Evolutionary conservation across 192 early-diverging fungal species (phyloP).

Genomic region (Rhizoclosmatium sp.): DNA sequence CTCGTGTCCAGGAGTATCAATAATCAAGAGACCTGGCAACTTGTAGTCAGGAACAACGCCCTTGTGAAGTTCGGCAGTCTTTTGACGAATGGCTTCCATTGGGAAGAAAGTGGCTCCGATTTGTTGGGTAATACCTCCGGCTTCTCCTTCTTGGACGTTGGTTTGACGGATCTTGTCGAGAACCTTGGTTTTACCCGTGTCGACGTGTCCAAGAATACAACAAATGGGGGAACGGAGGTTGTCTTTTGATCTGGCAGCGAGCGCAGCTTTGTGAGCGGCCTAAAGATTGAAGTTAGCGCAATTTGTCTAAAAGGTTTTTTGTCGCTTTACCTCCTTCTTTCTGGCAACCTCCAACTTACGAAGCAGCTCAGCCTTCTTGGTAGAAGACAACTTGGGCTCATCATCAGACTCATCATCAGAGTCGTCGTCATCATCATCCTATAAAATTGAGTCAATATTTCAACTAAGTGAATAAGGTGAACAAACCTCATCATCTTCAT

Average conservation of each 20-base stretch:
- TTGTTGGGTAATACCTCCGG: slow-evolving; percentile 99
- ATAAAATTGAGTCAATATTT: neutral
- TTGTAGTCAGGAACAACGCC: slow-evolving; percentile 73
- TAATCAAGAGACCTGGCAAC: slow-evolving; percentile 91
- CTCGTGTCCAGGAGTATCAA: slow-evolving; percentile 99
- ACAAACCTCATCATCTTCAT: slow-evolving; percentile 34
- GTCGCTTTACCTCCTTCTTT: slow-evolving; percentile 60
- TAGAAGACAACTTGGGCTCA: slow-evolving; percentile 61
- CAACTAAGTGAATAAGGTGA: neutral
- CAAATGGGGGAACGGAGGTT: slow-evolving; percentile 97
- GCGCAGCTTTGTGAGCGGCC: slow-evolving; percentile 33
- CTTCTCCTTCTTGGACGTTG: slow-evolving; percentile 99
- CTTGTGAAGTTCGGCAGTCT: slow-evolving; percentile 82
- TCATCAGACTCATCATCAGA: slow-evolving; percentile 61
- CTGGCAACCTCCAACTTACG: slow-evolving; percentile 83
- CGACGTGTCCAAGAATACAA: slow-evolving; percentile 98
- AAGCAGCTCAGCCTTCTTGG: slow-evolving; percentile 67
- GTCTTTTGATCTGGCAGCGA: slow-evolving; percentile 83
- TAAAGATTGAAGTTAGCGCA: neutral
- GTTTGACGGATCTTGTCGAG: slow-evolving; percentile 99
- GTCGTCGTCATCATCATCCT: slow-evolving; percentile 33
- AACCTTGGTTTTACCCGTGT: slow-evolving; percentile 94
- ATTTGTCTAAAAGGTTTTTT: neutral
- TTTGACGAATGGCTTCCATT: slow-evolving; percentile 89
- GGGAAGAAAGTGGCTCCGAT: slow-evolving; percentile 99